phyloP scores from a whole-genome alignment of 805 yeast species.

The Metschnikowia drakensbergensis region DNA sequence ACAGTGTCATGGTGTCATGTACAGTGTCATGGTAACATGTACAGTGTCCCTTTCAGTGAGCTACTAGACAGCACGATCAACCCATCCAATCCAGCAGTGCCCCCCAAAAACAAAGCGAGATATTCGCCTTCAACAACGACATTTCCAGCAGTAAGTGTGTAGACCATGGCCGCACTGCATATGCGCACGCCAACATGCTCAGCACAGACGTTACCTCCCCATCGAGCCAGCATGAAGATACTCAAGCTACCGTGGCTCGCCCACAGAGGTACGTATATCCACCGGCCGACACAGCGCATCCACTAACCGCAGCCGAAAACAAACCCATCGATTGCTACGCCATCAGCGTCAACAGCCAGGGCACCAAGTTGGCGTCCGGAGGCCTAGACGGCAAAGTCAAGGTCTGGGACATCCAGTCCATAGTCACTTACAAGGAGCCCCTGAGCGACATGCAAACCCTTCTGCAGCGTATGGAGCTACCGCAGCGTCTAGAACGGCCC shows the following conservation, averaged over 20 bases:
- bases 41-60: no score
- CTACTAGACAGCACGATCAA: no score
- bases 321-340: slow-evolving; percentile 83
- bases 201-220: not conserved
- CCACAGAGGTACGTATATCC: slow-evolving; percentile 33
- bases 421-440: slow-evolving; percentile 38
- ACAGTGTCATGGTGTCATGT: no score
- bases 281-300: slow-evolving; percentile 2
- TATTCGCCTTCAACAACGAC: no score
- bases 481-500: slow-evolving; percentile 39
- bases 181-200: not conserved
- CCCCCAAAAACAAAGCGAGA: no score
- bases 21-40: no score
- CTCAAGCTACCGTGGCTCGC: slow-evolving; percentile 45
- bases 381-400: slow-evolving; percentile 88
- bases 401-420: slow-evolving; percentile 73
- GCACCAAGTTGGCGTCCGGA: slow-evolving; percentile 84
- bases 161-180: not conserved
- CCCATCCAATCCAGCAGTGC: no score
- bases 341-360: slow-evolving; percentile 75
- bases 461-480: slow-evolving; percentile 12
- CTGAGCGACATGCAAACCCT: not conserved
- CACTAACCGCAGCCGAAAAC: slow-evolving; percentile 58
- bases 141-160: no score
- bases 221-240: slow-evolving; percentile 27